Conservation (phyloP, 1,284 basidiomycete species). For the Agroathelia rolfsii region DNA sequence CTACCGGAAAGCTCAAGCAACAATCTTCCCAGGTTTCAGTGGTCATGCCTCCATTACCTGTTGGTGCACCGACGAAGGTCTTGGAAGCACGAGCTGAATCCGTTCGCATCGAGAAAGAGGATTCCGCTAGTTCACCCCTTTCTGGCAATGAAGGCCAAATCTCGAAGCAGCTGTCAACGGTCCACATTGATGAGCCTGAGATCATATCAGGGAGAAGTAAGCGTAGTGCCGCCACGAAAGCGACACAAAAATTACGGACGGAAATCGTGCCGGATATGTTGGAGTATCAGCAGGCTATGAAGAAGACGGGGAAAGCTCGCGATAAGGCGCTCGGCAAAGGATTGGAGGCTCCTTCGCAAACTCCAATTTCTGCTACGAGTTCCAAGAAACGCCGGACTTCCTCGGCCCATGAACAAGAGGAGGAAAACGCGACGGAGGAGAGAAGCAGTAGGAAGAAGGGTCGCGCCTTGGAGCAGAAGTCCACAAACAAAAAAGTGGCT, state of each 20-base stretch:
- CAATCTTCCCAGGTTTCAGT: no score
- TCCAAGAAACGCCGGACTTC: conserved; percentile 24
- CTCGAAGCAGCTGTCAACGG: not conserved
- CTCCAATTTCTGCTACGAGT: conserved; percentile 12
- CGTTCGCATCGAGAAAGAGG: no score
- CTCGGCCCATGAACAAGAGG: conserved; percentile 14
- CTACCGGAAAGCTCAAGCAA: no score
- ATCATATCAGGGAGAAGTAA: no score
- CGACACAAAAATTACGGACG: conserved; percentile 49
- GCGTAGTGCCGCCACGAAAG: conserved; percentile 58
- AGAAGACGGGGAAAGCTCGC: conserved; percentile 24
- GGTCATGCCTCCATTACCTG: no score
- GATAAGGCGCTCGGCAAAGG: conserved; percentile 12
- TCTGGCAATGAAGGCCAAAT: conserved; percentile 4
- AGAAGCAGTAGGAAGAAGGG: conserved; percentile 10
- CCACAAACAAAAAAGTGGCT: conserved; percentile 8
- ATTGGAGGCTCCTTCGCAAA: conserved; percentile 4
- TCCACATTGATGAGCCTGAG: no score
- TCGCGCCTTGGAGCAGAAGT: no score
- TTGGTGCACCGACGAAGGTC: no score
- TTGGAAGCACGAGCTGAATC: no score
- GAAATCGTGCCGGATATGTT: conserved; percentile 70
- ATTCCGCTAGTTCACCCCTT: no score
- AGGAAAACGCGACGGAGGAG: conserved; percentile 11
- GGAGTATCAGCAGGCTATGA: conserved; percentile 57